Base-by-base conservation (phyloP, 106 monocot species). In the Hemerocallis citrina region DNA sequence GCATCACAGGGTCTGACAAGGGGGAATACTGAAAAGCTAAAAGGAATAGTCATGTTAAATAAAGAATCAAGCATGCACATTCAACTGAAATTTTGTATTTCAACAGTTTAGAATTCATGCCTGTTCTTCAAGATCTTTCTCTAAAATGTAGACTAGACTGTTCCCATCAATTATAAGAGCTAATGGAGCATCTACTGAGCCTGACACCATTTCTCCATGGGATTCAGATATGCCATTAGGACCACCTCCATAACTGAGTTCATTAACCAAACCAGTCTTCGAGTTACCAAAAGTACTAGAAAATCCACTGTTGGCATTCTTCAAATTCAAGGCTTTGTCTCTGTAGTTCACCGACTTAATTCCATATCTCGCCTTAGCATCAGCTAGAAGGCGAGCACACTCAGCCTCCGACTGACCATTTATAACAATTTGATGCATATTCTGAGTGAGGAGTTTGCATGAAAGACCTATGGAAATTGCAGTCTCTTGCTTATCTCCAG, bases 401-500 rank as follows among this genome's bases (percentile, higher is more conserved):
- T 96, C 86, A 69, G 59, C 58, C 72, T 96, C 95, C 29, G 95
- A 86, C 48, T 78, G 84, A 22, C 95, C 95, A 72, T 96, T 96
- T 62, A 96, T 79, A 34, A 90, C 70, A 72, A 96, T 74, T 46
- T 77, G 81, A 13, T 89, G 73, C 95, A 96, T 90, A 56, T 68
- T 70, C 38, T 52, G 40, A 17, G 81, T 90, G 65, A 96, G 68
- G 25, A 96, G 86, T 31, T 77, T 75, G 72, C 86, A 96, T 31
- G 95, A 96, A 66, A 96, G 76, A 46, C 84, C 95, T 54, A 96
- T 96, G 20, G 95, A 96, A 55, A 96, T 87, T 49, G 95, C 95
- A 57, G 95, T 96, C 69, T 96, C 95, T 70, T 96, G 95, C 60
- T 96, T 96, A 77, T 96, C 95, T 56, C 95, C 95, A 11, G 95